These are phyloP conservation scores for Backusella australiensis DNA, from an alignment of 192 early-diverging fungal species.

Conservation along the genomic window DNA sequence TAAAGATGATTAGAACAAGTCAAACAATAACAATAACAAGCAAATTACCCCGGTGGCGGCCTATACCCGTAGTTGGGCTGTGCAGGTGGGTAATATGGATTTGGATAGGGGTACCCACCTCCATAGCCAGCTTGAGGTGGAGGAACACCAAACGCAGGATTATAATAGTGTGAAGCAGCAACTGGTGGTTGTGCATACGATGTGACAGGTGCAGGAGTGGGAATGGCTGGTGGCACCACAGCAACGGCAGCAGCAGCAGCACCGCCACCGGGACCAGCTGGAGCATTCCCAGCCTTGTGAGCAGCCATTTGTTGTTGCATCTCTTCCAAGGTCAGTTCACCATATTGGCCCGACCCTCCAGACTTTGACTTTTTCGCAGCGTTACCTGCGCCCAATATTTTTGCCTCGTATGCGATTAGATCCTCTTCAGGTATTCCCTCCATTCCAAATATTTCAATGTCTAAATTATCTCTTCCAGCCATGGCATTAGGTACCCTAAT, in stretches of 20 bases:
- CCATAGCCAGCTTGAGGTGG: constrained; percentile 3
- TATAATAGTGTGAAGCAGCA: neutral
- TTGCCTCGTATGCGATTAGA: constrained; percentile 61
- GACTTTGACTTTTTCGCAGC: constrained; percentile 43
- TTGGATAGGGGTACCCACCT: neutral
- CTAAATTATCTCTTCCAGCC: constrained; percentile 78
- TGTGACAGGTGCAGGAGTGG: constrained; percentile 17
- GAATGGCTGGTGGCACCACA: constrained; percentile 20
- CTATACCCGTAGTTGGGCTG: neutral
- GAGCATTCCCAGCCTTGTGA: constrained; percentile 36
- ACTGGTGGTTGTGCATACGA: neutral
- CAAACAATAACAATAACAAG: neutral
- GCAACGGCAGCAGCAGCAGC: constrained; percentile 17
- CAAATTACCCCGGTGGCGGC: constrained; percentile 9
- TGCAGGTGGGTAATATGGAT: constrained; percentile 10
- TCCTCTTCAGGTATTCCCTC: constrained; percentile 86
- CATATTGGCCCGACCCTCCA: constrained; percentile 28
- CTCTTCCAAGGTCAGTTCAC: constrained; percentile 39
- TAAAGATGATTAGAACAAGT: neutral
- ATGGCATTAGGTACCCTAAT: constrained; percentile 85
- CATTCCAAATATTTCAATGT: constrained; percentile 96
- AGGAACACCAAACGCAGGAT: constrained; percentile 1
- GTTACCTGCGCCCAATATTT: constrained; percentile 36
- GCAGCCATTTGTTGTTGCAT: constrained; percentile 43
- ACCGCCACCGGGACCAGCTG: neutral